Base-by-base conservation (phyloP, 2,329 filamentous ascomycete species). In the Aspergillus arachidicola region DNA sequence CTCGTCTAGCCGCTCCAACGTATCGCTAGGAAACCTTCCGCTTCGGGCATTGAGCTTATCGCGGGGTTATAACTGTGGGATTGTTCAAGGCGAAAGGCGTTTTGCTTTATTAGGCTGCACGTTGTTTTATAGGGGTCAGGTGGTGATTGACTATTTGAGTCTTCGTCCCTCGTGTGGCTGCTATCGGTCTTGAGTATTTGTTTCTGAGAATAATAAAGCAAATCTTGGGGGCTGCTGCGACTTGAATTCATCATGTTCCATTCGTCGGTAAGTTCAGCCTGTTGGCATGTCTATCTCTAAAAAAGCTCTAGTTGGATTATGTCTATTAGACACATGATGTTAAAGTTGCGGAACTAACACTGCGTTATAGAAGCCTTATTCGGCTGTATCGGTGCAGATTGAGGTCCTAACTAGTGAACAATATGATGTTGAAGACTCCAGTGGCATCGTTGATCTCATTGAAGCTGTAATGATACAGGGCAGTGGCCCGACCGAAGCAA, bases 401-500 rank as follows among this genome's bases (percentile, higher is more conserved):
- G 95, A 98, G 79, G 90, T 90, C 64, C 86, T 98, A 71, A 98
- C 94, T 1, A 90, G 92, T 73, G 94, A 97, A 79, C 84, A 91
- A 66, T 96, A 92, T 78, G 91, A 96, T 64, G 92, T 96, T 75
- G 93, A 98, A 76, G 94, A 98, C 76, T 84, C 96, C 43, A 91
- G 92, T 71, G 95, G 94, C 28, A 93, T 99, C 68, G 92, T 94
- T 46, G 94, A 98, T 72, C 87, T 99, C 28, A 92, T 98, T 67
- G 95, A 99, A 78, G 93, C 95, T 61, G 92, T 99, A 75, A 91
- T 91, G 68, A 88, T 99, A 63, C 95, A 99, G 79, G 85, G 86
- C 30, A 91, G 91, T 7, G 95, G 95, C 0, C 93, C 95, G 1
- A 86, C 88, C 14, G 95, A 99, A 82, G 94, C 94, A 63, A 93